phyloP scores from a whole-genome alignment of 257 asterid genomes.

The Thymus quinquecostatus region DNA sequence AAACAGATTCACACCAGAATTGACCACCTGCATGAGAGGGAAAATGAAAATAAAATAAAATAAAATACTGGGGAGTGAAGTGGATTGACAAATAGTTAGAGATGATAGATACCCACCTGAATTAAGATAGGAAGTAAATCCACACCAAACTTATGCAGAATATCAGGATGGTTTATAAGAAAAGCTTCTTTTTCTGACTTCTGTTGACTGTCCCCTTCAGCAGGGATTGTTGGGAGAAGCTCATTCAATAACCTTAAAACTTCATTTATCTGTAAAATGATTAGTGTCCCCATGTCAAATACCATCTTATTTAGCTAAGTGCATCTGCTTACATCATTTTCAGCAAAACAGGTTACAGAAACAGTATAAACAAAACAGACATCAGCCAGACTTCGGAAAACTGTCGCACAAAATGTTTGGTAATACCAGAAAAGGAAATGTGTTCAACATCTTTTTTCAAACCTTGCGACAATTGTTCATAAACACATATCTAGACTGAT shows the following conservation, averaged over 20 bases:
- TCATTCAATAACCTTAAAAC: constrained; percentile 79
- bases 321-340: neutral
- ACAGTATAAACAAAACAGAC: constrained; percentile 4
- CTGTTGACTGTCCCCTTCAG: constrained; percentile 51
- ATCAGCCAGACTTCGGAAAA: neutral
- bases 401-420: neutral
- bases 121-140: constrained; percentile 83
- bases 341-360: neutral
- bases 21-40: constrained; percentile 71
- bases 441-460: neutral
- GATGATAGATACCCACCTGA: constrained; percentile 56
- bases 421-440: neutral
- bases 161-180: constrained; percentile 70
- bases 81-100: constrained; percentile 8
- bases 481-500: neutral
- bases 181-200: constrained; percentile 67
- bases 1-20: constrained; percentile 75
- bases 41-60: constrained; percentile 31
- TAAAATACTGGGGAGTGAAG: constrained; percentile 18
- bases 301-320: constrained; percentile 9
- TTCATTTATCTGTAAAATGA: constrained; percentile 62
- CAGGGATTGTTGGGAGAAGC: constrained; percentile 69
- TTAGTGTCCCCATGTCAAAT: neutral
- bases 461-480: neutral
- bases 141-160: constrained; percentile 73